phyloP scores from a whole-genome alignment of 768 basidiomycete genomes.

The Russula compacta region DNA sequence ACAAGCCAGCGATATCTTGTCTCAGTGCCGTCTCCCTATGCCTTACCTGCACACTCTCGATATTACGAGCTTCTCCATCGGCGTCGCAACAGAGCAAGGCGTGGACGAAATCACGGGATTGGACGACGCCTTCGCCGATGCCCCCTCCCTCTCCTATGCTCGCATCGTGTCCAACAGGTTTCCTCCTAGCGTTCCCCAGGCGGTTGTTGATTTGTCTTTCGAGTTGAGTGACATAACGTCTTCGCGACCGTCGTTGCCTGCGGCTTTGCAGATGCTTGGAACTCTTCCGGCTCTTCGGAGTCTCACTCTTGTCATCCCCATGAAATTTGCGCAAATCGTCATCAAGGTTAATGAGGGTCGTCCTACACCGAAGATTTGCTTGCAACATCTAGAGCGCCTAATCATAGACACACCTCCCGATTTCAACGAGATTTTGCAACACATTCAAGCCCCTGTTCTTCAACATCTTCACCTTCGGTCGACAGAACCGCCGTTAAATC shows the following conservation, averaged over 20 bases:
- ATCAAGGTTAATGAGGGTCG: conserved; percentile 20
- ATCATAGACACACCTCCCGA: conserved; percentile 27
- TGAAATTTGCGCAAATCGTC: conserved; percentile 23
- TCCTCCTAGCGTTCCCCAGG: conserved; percentile 8
- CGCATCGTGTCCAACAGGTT: conserved; percentile 14
- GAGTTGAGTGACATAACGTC: conserved; percentile 13
- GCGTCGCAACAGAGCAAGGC: background rate
- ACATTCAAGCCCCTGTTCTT: conserved; percentile 31
- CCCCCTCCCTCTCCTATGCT: conserved; percentile 27
- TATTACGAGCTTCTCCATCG: conserved; percentile 18
- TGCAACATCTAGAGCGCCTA: conserved; percentile 27
- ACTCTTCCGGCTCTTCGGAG: conserved; percentile 33
- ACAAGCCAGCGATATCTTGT: conserved; percentile 34
- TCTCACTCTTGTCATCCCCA: conserved; percentile 34
- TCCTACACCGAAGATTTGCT: conserved; percentile 16
- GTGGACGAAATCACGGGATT: conserved; percentile 9
- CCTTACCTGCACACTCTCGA: conserved; percentile 32
- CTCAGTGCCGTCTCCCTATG: conserved; percentile 29
- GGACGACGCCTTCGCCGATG: conserved; percentile 25
- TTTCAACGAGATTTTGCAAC: conserved; percentile 25
- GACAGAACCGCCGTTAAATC: conserved; percentile 27
- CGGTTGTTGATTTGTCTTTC: conserved; percentile 12
- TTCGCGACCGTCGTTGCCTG: conserved; percentile 21
- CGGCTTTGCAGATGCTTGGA: conserved; percentile 28
- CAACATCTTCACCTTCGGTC: conserved; percentile 35